phyloP scores from a whole-genome alignment of 2,329 filamentous ascomycete genomes.

The Pyricularia grisea region DNA sequence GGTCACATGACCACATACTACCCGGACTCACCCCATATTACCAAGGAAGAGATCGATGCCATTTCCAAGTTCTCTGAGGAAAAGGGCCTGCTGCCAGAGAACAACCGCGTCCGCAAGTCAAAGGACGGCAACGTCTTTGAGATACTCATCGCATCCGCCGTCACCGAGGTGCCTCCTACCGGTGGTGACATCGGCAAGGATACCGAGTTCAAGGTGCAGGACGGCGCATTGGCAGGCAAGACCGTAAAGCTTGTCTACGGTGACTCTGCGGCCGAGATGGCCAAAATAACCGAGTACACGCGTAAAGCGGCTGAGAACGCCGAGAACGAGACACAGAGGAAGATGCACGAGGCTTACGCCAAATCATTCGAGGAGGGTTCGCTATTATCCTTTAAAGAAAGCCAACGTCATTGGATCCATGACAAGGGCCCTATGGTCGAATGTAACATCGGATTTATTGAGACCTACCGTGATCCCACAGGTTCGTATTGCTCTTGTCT shows the following conservation, averaged over 20 bases:
- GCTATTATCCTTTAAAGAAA: constrained; percentile 69
- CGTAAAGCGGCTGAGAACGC: constrained; percentile 59
- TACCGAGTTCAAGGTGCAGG: constrained; percentile 48
- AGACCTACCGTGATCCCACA: constrained; percentile 66
- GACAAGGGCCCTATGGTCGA: constrained; percentile 76
- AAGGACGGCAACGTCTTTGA: constrained; percentile 47
- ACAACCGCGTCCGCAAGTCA: constrained; percentile 65
- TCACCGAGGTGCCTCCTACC: constrained; percentile 45
- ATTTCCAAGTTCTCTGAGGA: constrained; percentile 65
- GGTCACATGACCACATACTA: constrained; percentile 79
- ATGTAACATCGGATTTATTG: constrained; percentile 74
- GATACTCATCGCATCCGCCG: constrained; percentile 63
- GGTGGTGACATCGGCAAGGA: constrained; percentile 58
- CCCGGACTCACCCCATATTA: constrained; percentile 65
- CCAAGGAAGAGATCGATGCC: constrained; percentile 62
- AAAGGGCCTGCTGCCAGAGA: constrained; percentile 61
- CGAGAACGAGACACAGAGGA: constrained; percentile 64
- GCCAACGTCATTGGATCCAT: constrained; percentile 72
- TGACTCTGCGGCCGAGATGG: constrained; percentile 65
- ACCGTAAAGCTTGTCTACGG: constrained; percentile 65
- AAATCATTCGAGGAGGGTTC: constrained; percentile 68
- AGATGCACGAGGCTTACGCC: constrained; percentile 66
- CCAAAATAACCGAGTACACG: constrained; percentile 55
- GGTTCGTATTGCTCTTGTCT: too few relatives aligned
- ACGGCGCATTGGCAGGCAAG: constrained; percentile 54